Percentiles rank a stretch among this genome's conserved stretches.
Evolutionary conservation across 2,329 filamentous ascomycete genomes (phyloP).

Genomic region (Hymenoscyphus occultus): DNA sequence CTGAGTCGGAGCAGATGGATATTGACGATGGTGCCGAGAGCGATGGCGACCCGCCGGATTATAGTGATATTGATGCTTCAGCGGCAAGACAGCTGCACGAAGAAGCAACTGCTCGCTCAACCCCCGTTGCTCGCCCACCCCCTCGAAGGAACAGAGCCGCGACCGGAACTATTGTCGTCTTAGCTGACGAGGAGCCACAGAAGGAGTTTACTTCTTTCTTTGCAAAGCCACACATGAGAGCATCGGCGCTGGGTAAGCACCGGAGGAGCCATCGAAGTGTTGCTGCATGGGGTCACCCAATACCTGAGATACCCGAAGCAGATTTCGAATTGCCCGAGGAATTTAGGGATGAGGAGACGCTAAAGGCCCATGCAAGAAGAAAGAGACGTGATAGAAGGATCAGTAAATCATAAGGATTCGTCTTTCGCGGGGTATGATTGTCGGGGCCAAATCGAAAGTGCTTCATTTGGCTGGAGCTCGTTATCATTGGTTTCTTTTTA

Average conservation of each 20-base stretch:
- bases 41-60: conserved; percentile 56
- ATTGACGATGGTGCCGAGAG: conserved; percentile 31
- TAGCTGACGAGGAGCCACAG: conserved; percentile 34
- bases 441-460: conserved; percentile 36
- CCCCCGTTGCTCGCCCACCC: conserved; percentile 31
- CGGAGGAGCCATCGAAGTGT: conserved; percentile 67
- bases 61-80: conserved; percentile 67
- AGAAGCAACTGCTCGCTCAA: conserved; percentile 37
- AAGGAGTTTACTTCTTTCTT: conserved; percentile 87
- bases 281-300: conserved; percentile 75
- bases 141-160: conserved; percentile 31
- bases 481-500: not conserved
- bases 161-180: conserved; percentile 23
- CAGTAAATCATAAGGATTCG: conserved; percentile 21
- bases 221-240: conserved; percentile 65
- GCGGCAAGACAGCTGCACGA: conserved; percentile 69
- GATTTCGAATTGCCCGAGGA: conserved; percentile 75
- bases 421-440: conserved; percentile 7
- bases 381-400: conserved; percentile 46
- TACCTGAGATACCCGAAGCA: conserved; percentile 67
- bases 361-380: conserved; percentile 59
- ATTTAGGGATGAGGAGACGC: conserved; percentile 44
- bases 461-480: conserved; percentile 35
- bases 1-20: conserved; percentile 34
- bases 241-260: conserved; percentile 70